Base-by-base conservation (phyloP, 495 filamentous ascomycete genomes). In the Oleoguttula mirabilis region DNA sequence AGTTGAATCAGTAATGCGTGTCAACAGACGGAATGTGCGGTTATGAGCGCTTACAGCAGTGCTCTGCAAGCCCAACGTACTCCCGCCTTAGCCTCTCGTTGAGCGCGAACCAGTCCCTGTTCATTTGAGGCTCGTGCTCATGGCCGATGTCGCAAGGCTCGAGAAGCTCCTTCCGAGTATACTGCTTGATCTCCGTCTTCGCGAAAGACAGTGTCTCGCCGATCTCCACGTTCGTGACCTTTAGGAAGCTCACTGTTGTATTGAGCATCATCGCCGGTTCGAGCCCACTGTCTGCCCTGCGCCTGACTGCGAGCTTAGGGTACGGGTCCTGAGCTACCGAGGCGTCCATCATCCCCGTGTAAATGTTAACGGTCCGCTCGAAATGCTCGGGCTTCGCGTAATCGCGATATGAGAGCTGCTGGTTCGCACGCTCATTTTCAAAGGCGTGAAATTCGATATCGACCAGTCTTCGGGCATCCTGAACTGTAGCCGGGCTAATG, bases 391-490 rank as follows among this genome's bases (percentile, higher is more conserved):
- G 42, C 23, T 51, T 41, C 10, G 24, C 24, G 24, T 46, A 42
- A 23, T 46, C 36, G 7, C 48, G 42, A 34, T 32, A 51, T 2
- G 48, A 51, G 2, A 51, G 43, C 21, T 41, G 35, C 31, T 51
- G 48, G 27, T 51, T 51, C 8, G 39, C 38, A 2, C 42, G 21
- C 17, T 51, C 48, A 20, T 51, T 31, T 21, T 46, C 48, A 32
- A 51, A 51, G 4, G 48, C 48, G 30, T 41, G 42, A 37, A 51
- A 47, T 37, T 51, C 48, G 22, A 51, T 51, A 20, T 51, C 48
- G 11, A 51, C 48, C 2, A 51, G 36, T n/a, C 48, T 42, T 11
- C 42, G 48, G 33, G 36, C 36, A 33, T 51, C 48, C n/a, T 40
- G n/a, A 6, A 21, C 20, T 14, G 21, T 27, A 21, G 43, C 48